Conservation (phyloP, 495 filamentous ascomycete species). For the Xylaria cubensis region DNA sequence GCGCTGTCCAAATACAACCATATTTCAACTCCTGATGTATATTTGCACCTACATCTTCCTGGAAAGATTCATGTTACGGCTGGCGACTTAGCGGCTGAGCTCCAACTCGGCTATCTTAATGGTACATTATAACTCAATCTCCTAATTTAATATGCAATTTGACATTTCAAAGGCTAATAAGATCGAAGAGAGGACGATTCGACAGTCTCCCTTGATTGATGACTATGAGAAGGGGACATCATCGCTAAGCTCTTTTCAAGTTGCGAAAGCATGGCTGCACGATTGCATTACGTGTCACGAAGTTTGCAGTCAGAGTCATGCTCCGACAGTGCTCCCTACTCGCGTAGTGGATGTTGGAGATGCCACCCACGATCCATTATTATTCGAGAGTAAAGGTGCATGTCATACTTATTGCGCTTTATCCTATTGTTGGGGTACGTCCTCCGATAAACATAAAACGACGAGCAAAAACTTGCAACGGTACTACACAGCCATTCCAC, state of each 20-base stretch:
- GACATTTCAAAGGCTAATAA: background rate
- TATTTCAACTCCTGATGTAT: background rate
- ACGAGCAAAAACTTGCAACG: background rate
- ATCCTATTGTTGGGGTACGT: background rate
- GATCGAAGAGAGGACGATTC: background rate
- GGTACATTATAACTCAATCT: background rate
- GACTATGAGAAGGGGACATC: conserved; percentile 7
- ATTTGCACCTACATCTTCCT: background rate
- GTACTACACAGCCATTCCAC: background rate
- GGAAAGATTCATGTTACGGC: background rate
- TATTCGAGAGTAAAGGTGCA: background rate
- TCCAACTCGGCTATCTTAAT: background rate
- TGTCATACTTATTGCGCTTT: background rate
- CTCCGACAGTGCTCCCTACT: background rate
- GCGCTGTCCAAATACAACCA: background rate
- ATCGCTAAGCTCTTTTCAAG: background rate
- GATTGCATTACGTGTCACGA: background rate
- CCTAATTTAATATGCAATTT: background rate
- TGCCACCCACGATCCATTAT: background rate
- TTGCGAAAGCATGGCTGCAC: conserved; percentile 1
- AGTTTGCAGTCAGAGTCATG: background rate
- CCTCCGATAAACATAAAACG: background rate
- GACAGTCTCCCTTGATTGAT: background rate
- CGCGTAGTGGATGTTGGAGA: background rate
- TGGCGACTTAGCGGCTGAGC: background rate